Evolutionary conservation across 495 filamentous ascomycete species (phyloP), one percentile per base, ranked within the genome.

Genomic region (Tuber microsphaerosporum): DNA sequence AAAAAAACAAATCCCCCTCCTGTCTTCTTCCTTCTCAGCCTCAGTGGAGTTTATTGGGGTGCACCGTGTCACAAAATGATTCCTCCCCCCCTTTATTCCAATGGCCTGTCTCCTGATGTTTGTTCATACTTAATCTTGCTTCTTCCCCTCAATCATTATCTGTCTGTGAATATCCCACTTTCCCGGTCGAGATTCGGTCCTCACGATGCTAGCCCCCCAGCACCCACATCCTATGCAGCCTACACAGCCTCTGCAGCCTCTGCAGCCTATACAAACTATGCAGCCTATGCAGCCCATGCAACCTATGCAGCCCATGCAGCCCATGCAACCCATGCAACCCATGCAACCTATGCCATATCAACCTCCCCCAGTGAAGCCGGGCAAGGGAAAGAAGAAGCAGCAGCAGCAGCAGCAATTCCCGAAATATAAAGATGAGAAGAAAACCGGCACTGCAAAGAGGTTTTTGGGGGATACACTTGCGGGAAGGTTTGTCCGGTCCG

Each of bases 401-500:
- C 56, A 65, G n/a, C 56, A 65, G n/a, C 51, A 61, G 56, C 56
- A 65, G 7, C 75, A 70, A 46, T 74, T 45, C 20, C 74, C 74
- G 10, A 77, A 72, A 37, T 77, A 77, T 39, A 80, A 84, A 71
- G 84, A 85, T 37, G 84, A 84, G 31, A 81, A 81, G 69, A 79
- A 85, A 71, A 80, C 78, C 3, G 82, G 84, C 31, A 79, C 77
- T 14, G 81, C 81, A 14, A 83, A 83, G 48, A 81, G 84, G 17
- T 85, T 85, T 75, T 51, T 85, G 26, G 83, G 84, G 65, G 83
- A 85, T 71, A 85, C 84, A 0, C 81, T 85, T 31, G 82, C 84
- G 44, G 84, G 84, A 12, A 75, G 84, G 42, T 77, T 85, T 61
- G 84, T 80, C 20, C 83, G 83, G n/a, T 79, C 84, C 1, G 78